These are phyloP conservation scores for Escovopsis sp. DNA, from an alignment of 2,329 filamentous ascomycete species.

Conservation along the genomic window DNA sequence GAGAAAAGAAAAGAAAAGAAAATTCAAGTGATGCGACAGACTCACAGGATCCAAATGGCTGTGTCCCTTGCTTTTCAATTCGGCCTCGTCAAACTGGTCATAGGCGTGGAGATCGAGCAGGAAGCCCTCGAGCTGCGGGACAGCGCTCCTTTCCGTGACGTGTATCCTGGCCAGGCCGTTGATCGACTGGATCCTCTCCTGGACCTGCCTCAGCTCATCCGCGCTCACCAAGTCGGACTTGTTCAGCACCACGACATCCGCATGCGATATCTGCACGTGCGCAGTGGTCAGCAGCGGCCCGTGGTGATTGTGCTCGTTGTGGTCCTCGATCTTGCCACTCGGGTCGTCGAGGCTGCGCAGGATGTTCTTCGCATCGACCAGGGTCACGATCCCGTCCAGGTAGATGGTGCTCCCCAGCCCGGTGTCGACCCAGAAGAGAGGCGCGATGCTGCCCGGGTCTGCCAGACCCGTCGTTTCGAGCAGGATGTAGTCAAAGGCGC, in stretches of 20 bases:
- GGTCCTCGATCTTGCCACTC: conserved; percentile 34
- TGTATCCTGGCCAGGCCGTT: conserved; percentile 80
- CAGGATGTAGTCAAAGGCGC: conserved; percentile 92
- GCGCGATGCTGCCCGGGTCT: conserved; percentile 89
- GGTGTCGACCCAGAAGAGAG: conserved; percentile 95
- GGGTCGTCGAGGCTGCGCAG: conserved; percentile 66
- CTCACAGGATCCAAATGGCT: conserved; percentile 79
- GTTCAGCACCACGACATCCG: conserved; percentile 89
- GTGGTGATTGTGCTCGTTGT: conserved; percentile 35
- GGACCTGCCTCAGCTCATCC: conserved; percentile 54
- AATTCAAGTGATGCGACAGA: not conserved
- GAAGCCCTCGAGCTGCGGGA: conserved; percentile 72
- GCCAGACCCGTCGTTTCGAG: conserved; percentile 92
- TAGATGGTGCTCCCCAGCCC: conserved; percentile 91
- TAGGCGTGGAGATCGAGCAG: conserved; percentile 88
- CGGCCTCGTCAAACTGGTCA: conserved; percentile 60
- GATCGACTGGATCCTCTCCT: conserved; percentile 62
- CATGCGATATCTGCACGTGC: conserved; percentile 92
- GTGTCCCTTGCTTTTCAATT: conserved; percentile 63
- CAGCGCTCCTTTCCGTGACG: conserved; percentile 62
- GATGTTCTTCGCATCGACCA: conserved; percentile 93
- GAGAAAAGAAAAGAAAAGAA: too few relatives aligned
- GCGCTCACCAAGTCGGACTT: conserved; percentile 72
- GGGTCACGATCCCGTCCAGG: conserved; percentile 87
- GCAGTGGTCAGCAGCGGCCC: conserved; percentile 75